Percentiles rank a stretch among this genome's conserved stretches.
phyloP scores from a whole-genome alignment of 768 basidiomycete genomes.

The Suillus weaverae region DNA sequence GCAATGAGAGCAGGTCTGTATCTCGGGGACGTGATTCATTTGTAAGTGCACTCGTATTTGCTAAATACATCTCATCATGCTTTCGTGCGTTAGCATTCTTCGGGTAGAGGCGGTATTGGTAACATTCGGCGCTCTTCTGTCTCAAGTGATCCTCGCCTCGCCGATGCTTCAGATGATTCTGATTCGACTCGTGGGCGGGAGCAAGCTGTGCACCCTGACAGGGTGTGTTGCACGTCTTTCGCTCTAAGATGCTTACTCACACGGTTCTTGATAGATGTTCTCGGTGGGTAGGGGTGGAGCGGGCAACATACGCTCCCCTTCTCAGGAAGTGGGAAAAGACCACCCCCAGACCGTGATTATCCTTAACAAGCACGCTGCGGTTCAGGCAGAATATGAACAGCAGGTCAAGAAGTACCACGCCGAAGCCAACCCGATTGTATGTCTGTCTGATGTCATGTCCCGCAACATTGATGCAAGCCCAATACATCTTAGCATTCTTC shows the following conservation, averaged over 20 bases:
- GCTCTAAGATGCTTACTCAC: neutral
- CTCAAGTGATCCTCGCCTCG: slow-evolving; percentile 45
- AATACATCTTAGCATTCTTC: slow-evolving; percentile 47
- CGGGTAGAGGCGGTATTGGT: slow-evolving; percentile 68
- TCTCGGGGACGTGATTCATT: slow-evolving; percentile 62
- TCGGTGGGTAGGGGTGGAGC: slow-evolving; percentile 79
- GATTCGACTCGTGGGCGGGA: slow-evolving; percentile 63
- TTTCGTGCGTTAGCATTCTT: slow-evolving; percentile 41
- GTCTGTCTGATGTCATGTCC: slow-evolving; percentile 18
- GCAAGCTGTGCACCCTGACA: slow-evolving; percentile 36
- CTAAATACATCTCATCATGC: slow-evolving; percentile 3
- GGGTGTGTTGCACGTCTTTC: slow-evolving; percentile 30
- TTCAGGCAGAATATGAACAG: slow-evolving; percentile 26
- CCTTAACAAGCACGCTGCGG: slow-evolving; percentile 24
- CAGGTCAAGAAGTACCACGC: slow-evolving; percentile 26
- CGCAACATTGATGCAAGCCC: slow-evolving; percentile 3
- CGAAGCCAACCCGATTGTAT: slow-evolving; percentile 35
- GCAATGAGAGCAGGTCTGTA: slow-evolving; percentile 43
- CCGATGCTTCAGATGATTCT: slow-evolving; percentile 54
- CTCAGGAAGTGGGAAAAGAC: slow-evolving; percentile 45
- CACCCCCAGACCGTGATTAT: slow-evolving; percentile 27
- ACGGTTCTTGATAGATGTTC: slow-evolving; percentile 23
- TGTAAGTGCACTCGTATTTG: slow-evolving; percentile 37
- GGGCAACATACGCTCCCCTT: slow-evolving; percentile 83
- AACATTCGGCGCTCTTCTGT: slow-evolving; percentile 57